Base-by-base conservation (phyloP, 768 basidiomycete species). In the Rhodosporidiobolus sp. region DNA sequence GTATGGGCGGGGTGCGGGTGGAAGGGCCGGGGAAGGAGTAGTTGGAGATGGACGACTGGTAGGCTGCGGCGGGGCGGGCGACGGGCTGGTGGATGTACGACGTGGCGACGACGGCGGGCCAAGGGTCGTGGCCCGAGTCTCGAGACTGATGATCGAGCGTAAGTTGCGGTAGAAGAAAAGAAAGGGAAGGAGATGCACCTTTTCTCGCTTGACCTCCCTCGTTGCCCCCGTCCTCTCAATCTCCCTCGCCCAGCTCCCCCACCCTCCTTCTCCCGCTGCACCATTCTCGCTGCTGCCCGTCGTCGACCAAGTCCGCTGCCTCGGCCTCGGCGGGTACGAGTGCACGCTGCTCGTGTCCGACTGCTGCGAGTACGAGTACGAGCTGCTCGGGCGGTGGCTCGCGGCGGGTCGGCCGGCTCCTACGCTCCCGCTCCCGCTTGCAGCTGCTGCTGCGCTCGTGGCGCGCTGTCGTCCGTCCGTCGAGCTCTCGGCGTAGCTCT, bases 321-420 rank as follows among this genome's bases (percentile, higher is more conserved):
- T 49, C n/a, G 73, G 69, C 4, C 11, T 32, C 7, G 73, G 73
- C 26, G 73, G 69, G 43, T 75, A 75, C 52, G 73, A 75, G 24
- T 71, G 73, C 6, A 70, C 54, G 17, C 63, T 65, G 19, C 17
- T 34, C 46, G 48, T 49, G n/a, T 75, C 69, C 10, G n/a, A n/a
- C n/a, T n/a, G n/a, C n/a, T n/a, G n/a, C n/a, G 73, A 75, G 38
- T 52, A 57, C 2, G 48, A 50, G 34, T 52, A 69, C 34, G 60
- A 61, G 26, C 61, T 56, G 68, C n/a, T 48, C 62, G 38, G 53
- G 61, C 32, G 63, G 34, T 20, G 54, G 28, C 20, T 45, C 34
- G 46, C 46, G 46, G 53, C 45, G 43, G 10, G 1, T 4, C 28
- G 35, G 24, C 17, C 22, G 1, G 28, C 62, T 32, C 24, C 61